Percentiles rank a stretch among this genome's conserved stretches.
Conservation (phyloP, 1,139 yeast species). For the Geotrichum reessii region DNA sequence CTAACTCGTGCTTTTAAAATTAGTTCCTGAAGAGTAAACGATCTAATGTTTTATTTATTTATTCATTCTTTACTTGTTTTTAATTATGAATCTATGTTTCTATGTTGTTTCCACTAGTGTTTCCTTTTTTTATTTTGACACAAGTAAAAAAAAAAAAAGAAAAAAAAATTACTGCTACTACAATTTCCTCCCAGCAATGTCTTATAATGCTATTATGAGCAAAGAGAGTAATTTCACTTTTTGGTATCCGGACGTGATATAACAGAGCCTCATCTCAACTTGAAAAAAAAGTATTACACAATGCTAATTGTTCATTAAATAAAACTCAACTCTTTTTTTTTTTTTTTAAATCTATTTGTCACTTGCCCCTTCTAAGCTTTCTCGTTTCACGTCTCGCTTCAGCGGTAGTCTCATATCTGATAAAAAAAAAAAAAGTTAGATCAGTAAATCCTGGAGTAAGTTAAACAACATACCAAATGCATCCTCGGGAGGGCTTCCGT, state of each 20-base stretch:
- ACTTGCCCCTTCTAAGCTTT: conserved; percentile 25
- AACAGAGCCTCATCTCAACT: too few species aligned
- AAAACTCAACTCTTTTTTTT: neutral
- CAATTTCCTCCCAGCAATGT: conserved; percentile 69
- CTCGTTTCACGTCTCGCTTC: conserved; percentile 46
- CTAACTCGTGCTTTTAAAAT: neutral
- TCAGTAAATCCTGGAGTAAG: neutral
- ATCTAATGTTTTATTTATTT: neutral
- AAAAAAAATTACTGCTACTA: too few species aligned
- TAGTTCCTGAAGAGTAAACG: conserved; percentile 21
- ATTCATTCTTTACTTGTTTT: conserved; percentile 15
- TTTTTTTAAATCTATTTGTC: conserved; percentile 9
- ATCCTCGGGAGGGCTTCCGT: conserved; percentile 57
- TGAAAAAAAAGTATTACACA: neutral
- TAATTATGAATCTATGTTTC: conserved; percentile 23
- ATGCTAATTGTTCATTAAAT: neutral
- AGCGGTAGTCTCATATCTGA: conserved; percentile 45
- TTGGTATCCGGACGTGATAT: neutral
- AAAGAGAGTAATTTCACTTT: conserved; percentile 49
- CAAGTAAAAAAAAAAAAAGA: conserved; percentile 97
- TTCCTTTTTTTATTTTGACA: conserved; percentile 94
- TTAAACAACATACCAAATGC: conserved; percentile 70
- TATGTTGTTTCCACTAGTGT: conserved; percentile 7
- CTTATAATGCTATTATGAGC: conserved; percentile 36
- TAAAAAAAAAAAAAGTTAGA: conserved; percentile 12